Base-by-base conservation (phyloP, 495 filamentous ascomycete species). In the Physcia stellaris region DNA sequence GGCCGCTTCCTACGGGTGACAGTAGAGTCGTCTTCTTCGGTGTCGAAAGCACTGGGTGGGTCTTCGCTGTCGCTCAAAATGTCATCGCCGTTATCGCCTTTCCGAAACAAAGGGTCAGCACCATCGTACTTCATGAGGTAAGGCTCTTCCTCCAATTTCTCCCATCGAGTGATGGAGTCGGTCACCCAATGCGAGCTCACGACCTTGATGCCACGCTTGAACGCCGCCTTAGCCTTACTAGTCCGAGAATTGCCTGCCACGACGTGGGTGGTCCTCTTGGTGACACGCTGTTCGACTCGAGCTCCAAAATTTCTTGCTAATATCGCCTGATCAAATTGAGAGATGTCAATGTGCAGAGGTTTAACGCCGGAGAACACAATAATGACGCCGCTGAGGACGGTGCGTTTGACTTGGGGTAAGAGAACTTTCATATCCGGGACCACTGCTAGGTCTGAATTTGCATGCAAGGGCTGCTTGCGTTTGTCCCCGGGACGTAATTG, bases 321-420 rank as follows among this genome's bases (percentile, higher is more conserved):
- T 13, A 84, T 60, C 2, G 78, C 84, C 28, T 92, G 79, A 54
- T 98, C 90, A 16, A 80, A 79, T 35, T 72, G 79, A 43, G 75
- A 68, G 27, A 83, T 72, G 45, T 92, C 76, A n/a, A 79, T 67
- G 4, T 77, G 77, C 4, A 90, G 54, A 13, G 87, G 87, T 7
- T 95, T 71, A 4, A 98, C 74, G 4, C 92, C 90, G 0, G 90
- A 94, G 45, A 95, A 80, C 4, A 90, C 85, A 24, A 98, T 62
- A 4, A 71, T 68, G 17, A 75, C 73, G 12, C 73, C 78, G 0
- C 61, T 67, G 2, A 98, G 74, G 7, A 87, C 75, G 18, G 64
- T 60, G 1, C 60, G 54, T 56, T 96, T 96, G 51, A 95, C 73
- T 21, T 56, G 52, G 12, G 84, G 79, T 64, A 99, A 81, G 7